Percentiles rank a stretch among this genome's conserved stretches.
These are phyloP conservation scores for Akanthomyces lecanii DNA, from an alignment of 2,329 filamentous ascomycete genomes.

Conservation along the genomic window DNA sequence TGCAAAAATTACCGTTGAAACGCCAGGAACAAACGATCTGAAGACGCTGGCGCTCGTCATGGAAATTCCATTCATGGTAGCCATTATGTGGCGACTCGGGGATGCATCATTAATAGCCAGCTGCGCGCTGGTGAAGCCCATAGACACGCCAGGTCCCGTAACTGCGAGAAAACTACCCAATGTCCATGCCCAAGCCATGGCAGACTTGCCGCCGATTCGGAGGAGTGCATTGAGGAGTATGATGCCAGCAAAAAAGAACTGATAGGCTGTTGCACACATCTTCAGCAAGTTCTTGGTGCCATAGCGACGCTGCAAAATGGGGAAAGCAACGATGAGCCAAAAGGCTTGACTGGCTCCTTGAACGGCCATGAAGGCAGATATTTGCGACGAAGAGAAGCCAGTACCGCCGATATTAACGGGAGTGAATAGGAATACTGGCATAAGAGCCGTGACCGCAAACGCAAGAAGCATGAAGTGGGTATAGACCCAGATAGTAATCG, in stretches of 20 bases:
- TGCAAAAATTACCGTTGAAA: slow-evolving; percentile 65
- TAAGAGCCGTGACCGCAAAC: slow-evolving; percentile 66
- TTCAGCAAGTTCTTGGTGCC: slow-evolving; percentile 65
- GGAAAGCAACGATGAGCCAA: slow-evolving; percentile 70
- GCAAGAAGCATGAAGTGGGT: slow-evolving; percentile 64
- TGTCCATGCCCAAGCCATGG: slow-evolving; percentile 51
- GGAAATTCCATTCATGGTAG: slow-evolving; percentile 62
- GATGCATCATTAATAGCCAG: slow-evolving; percentile 71
- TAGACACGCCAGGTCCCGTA: slow-evolving; percentile 56
- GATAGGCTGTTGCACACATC: slow-evolving; percentile 51
- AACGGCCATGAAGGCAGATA: slow-evolving; percentile 61
- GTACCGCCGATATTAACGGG: slow-evolving; percentile 59
- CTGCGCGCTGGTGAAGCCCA: slow-evolving; percentile 68
- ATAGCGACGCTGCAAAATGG: slow-evolving; percentile 59
- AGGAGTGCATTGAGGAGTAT: slow-evolving; percentile 51
- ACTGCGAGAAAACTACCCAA: slow-evolving; percentile 40
- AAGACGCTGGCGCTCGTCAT: slow-evolving; percentile 58
- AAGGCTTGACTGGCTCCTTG: slow-evolving; percentile 62
- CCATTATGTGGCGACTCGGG: slow-evolving; percentile 59
- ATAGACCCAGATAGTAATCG: slow-evolving; percentile 62
- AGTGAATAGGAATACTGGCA: slow-evolving; percentile 66
- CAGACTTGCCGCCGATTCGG: slow-evolving; percentile 32
- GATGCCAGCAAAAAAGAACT: slow-evolving; percentile 57
- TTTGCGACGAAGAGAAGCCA: slow-evolving; percentile 57
- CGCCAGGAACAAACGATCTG: slow-evolving; percentile 61